A percentile compares a stretch with the other conserved stretches of the same genome.
phyloP scores from a whole-genome alignment of 768 basidiomycete genomes.

The Astraeus odoratus region DNA sequence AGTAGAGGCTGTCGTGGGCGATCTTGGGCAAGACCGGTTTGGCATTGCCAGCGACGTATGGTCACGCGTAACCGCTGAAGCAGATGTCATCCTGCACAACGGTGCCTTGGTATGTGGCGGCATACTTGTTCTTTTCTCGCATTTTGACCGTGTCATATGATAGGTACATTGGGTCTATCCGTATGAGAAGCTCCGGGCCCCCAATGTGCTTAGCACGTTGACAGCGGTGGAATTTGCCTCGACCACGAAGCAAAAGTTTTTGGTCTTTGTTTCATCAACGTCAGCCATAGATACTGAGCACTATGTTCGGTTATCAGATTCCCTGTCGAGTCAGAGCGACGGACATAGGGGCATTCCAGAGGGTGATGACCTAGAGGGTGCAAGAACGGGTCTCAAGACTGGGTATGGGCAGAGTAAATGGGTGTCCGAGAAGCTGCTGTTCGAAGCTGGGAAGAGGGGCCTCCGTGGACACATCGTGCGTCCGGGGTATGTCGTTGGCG shows the following conservation, averaged over 20 bases:
- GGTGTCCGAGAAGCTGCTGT: slow-evolving; percentile 93
- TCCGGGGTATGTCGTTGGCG: slow-evolving; percentile 94
- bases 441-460: slow-evolving; percentile 86
- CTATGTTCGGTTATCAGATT: slow-evolving; percentile 84
- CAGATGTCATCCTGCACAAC: slow-evolving; percentile 87
- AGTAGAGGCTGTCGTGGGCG: slow-evolving; percentile 79
- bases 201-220: slow-evolving; percentile 91
- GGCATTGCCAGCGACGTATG: slow-evolving; percentile 63
- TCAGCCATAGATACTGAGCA: slow-evolving; percentile 90
- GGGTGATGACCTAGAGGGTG: slow-evolving; percentile 82
- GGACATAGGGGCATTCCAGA: slow-evolving; percentile 72
- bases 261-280: slow-evolving; percentile 93
- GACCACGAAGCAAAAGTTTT: slow-evolving; percentile 61
- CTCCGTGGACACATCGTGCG: slow-evolving; percentile 81
- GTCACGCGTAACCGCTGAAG: slow-evolving; percentile 59
- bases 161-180: slow-evolving; percentile 99
- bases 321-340: slow-evolving; percentile 35
- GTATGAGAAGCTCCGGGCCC: slow-evolving; percentile 83
- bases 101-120: slow-evolving; percentile 79
- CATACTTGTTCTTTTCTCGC: background rate
- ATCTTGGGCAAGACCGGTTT: slow-evolving; percentile 69
- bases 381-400: slow-evolving; percentile 64
- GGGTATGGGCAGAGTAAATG: slow-evolving; percentile 98
- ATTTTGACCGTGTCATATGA: slow-evolving; percentile 2
- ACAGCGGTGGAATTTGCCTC: slow-evolving; percentile 77